Percentiles rank a stretch among this genome's conserved stretches.
Conservation (phyloP, 768 basidiomycete species). For the Asterophora lycoperdoides region DNA sequence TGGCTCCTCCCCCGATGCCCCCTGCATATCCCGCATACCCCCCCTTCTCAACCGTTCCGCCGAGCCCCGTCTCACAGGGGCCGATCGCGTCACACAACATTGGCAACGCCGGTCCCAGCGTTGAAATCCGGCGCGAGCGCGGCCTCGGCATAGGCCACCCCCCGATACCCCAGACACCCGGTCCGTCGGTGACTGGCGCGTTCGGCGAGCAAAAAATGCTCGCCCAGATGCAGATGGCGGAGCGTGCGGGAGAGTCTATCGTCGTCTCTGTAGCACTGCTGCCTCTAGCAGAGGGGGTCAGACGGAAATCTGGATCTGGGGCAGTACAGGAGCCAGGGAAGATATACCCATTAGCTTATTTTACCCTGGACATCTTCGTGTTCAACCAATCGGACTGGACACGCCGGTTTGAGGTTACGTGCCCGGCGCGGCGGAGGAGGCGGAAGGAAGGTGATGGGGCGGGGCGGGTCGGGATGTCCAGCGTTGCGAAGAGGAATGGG, state of each 20-base stretch:
- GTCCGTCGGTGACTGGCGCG: slow-evolving; percentile 44
- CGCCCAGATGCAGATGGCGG: slow-evolving; percentile 26
- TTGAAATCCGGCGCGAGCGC: slow-evolving; percentile 66
- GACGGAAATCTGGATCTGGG: slow-evolving; percentile 13
- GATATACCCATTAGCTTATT: slow-evolving; percentile 71
- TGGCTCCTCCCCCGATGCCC: slow-evolving; percentile 42
- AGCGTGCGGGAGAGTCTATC: slow-evolving; percentile 49
- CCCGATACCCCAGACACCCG: slow-evolving; percentile 48
- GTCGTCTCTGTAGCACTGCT: slow-evolving; percentile 65
- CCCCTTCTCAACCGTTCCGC: slow-evolving; percentile 38
- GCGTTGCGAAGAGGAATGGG: slow-evolving; percentile 34
- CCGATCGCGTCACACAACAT: slow-evolving; percentile 48
- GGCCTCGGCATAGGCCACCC: slow-evolving; percentile 33
- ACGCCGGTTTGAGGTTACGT: slow-evolving; percentile 72
- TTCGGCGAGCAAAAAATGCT: slow-evolving; percentile 37
- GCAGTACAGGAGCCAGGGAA: slow-evolving; percentile 31
- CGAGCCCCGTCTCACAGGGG: slow-evolving; percentile 52
- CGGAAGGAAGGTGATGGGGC: slow-evolving; percentile 25
- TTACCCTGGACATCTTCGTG: slow-evolving; percentile 83
- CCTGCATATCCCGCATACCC: slow-evolving; percentile 75
- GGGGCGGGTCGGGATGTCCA: slow-evolving; percentile 24
- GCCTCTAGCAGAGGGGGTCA: slow-evolving; percentile 21
- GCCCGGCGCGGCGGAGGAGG: slow-evolving; percentile 51
- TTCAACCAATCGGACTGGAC: slow-evolving; percentile 78
- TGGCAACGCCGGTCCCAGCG: slow-evolving; percentile 49